Base-by-base conservation (phyloP, 371 early-diverging fungal genomes). In the Mortierella sp. region DNA sequence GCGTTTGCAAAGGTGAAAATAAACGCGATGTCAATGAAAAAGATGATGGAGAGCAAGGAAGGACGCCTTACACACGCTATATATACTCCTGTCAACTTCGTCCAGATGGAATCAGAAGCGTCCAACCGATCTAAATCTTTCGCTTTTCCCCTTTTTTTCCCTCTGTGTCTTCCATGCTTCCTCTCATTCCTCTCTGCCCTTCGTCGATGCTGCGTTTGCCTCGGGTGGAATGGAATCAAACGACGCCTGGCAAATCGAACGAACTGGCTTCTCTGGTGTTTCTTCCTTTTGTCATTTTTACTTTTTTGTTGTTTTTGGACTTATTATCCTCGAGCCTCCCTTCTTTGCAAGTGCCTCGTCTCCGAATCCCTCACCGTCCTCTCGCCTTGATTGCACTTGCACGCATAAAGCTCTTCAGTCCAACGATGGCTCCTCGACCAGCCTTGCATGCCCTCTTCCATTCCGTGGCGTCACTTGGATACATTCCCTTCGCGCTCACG, bases 401-500 rank as follows among this genome's bases (percentile, higher is more conserved):
- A 27, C 21, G n/a, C 26, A n/a, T n/a, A n/a, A n/a, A n/a, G n/a
- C n/a, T n/a, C n/a, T n/a, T n/a, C n/a, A n/a, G n/a, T n/a, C n/a
- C n/a, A 26, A 28, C 41, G 32, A 70, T 71, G 72, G 50, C 65
- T 14, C 58, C 49, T 26, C 57, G 31, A 31, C 64, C 59, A 14
- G 19, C 56, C 23, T 7, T 60, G 24, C 69, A 75, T 42, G 75
- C 56, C 2, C 34, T 68, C 27, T 75, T 68, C 34, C 75, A 75
- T 60, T 68, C 75, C 26, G 56, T 75, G 26, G 75, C 75, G 1
- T 59, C 75, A 3, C 50, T 75, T 3, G 75, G 69, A 27, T 75
- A 75, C 17, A 60, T 75, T 39, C 75, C 75, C 7, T 68, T 75
- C 43, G 75, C 69, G 14, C 64, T 75, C 23, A 68, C 75, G 6